Evolutionary conservation across 2,329 filamentous ascomycete genomes (phyloP).

Genomic region (Monosporascus sp.): DNA sequence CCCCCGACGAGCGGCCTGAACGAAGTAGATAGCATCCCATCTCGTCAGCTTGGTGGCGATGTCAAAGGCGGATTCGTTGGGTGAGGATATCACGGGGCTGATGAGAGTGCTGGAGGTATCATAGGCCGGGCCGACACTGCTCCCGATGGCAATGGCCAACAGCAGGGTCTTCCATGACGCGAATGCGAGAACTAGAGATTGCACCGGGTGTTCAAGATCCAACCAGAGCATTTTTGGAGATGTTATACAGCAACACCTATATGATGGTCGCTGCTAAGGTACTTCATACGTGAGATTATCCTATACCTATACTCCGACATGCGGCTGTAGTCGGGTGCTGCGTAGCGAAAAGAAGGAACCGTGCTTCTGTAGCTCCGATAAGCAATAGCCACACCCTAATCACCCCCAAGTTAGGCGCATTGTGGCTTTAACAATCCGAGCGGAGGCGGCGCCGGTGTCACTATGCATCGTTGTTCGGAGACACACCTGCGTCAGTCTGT

Average conservation of each 20-base stretch:
- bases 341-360: no score
- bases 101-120: slow-evolving; percentile 68
- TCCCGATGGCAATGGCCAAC: slow-evolving; percentile 51
- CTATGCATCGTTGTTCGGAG: no score
- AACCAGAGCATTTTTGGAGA: slow-evolving; percentile 14
- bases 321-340: no score
- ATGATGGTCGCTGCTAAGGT: no score
- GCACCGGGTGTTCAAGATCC: slow-evolving; percentile 9
- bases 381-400: no score
- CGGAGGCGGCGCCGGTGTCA: no score
- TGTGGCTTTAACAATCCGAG: no score
- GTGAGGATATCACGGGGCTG: slow-evolving; percentile 34
- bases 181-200: slow-evolving; percentile 39
- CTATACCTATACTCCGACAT: no score
- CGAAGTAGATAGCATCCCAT: slow-evolving; percentile 80
- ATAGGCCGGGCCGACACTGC: slow-evolving; percentile 56
- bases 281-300: no score
- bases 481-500: no score
- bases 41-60: slow-evolving; percentile 57
- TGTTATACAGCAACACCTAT: background rate
- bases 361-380: no score
- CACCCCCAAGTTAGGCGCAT: no score
- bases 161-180: slow-evolving; percentile 62
- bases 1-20: slow-evolving; percentile 55
- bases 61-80: slow-evolving; percentile 24